Evolutionary conservation across 495 filamentous ascomycete genomes (phyloP).

Genomic region (Viridothelium virens): DNA sequence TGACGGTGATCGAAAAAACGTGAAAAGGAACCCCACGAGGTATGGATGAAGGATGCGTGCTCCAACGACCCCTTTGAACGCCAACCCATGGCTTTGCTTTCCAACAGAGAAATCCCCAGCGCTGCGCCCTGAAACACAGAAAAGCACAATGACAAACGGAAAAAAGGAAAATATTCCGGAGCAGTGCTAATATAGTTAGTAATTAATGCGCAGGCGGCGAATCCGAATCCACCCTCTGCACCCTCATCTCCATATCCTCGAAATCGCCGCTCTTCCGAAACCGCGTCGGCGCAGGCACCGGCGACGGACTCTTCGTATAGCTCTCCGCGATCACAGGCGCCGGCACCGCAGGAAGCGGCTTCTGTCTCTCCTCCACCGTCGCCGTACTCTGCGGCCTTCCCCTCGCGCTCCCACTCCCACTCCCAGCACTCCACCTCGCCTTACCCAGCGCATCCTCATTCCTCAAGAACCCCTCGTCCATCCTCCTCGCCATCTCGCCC

Average conservation of each 20-base stretch:
- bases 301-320: not conserved
- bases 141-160: not conserved
- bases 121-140: not conserved
- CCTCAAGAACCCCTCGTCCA: not conserved
- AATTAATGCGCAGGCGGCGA: not conserved
- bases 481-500: too few species aligned
- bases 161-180: not conserved
- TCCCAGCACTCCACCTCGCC: too few species aligned
- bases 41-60: too few species aligned
- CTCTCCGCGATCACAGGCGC: not conserved
- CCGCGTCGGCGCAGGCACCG: not conserved
- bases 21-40: too few species aligned
- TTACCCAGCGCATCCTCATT: not conserved
- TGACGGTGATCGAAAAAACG: not conserved
- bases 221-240: constrained; percentile 4
- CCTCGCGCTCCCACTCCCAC: not conserved
- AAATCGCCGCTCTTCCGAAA: constrained; percentile 9
- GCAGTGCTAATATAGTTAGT: not conserved
- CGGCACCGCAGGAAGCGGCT: not conserved
- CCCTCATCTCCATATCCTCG: constrained; percentile 6
- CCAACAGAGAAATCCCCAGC: not conserved
- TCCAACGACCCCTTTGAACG: not conserved
- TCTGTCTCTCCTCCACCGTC: not conserved
- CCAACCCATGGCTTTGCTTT: not conserved
- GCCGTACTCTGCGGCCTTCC: not conserved